phyloP scores from a whole-genome alignment of 495 filamentous ascomycete genomes.

The Penicillium crystallinum region DNA sequence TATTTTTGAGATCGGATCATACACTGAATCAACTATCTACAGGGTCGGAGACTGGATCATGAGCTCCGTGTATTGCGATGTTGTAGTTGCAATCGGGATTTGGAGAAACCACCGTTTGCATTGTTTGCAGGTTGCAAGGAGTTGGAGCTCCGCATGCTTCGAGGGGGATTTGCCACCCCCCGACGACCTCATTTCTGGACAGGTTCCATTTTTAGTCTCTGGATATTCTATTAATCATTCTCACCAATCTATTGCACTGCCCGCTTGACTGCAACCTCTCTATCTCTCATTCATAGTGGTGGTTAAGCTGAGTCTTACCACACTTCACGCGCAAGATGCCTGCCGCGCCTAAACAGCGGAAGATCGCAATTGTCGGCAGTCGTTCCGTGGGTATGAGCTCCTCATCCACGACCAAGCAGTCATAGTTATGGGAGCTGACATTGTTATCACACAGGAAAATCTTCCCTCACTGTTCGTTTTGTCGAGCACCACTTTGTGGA shows the following conservation, averaged over 20 bases:
- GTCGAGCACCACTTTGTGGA: conserved; percentile 98
- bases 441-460: conserved; percentile 65
- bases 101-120: conserved; percentile 25
- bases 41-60: no score
- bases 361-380: conserved; percentile 97
- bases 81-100: not conserved
- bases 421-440: not conserved
- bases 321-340: conserved; percentile 54
- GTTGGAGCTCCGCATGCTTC: conserved; percentile 20
- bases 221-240: not conserved
- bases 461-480: conserved; percentile 93
- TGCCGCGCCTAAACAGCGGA: conserved; percentile 83
- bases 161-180: conserved; percentile 25
- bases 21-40: no score
- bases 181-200: conserved; percentile 4
- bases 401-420: not conserved
- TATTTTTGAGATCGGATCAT: no score
- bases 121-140: conserved; percentile 18
- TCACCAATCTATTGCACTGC: not conserved
- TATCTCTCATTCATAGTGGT: not conserved
- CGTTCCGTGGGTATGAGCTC: conserved; percentile 80
- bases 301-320: not conserved
- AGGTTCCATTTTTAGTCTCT: not conserved
- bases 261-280: not conserved
- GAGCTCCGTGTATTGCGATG: not conserved